Percentiles rank a stretch among this genome's conserved stretches.
phyloP scores from a whole-genome alignment of 257 asterid species.

The Fraxinus pennsylvanica region DNA sequence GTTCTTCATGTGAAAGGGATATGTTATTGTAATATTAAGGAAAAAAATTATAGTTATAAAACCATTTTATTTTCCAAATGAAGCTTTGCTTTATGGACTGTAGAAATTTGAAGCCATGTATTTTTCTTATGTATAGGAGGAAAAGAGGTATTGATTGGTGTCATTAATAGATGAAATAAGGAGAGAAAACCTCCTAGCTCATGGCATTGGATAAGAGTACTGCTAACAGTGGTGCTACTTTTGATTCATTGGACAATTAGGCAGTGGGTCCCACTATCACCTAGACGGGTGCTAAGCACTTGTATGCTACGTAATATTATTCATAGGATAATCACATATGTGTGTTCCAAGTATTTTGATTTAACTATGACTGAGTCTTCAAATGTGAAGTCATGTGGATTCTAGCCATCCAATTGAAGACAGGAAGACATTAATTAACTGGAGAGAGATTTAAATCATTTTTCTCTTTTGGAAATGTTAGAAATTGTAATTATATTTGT shows the following conservation, averaged over 20 bases:
- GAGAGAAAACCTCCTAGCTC: neutral
- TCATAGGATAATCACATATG: neutral
- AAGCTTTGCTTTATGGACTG: neutral
- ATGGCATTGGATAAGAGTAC: neutral
- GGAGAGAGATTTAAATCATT: too few relatives aligned
- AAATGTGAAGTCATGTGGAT: neutral
- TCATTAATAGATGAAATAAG: neutral
- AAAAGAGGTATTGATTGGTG: neutral
- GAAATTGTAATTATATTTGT: too few relatives aligned
- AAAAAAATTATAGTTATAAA: neutral
- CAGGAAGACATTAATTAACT: too few relatives aligned
- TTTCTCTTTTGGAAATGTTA: too few relatives aligned
- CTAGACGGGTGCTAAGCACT: too few relatives aligned
- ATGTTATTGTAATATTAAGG: neutral
- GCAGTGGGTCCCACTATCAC: too few relatives aligned
- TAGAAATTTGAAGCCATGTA: constrained; percentile 4
- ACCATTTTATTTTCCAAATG: constrained; percentile 15
- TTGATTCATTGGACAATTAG: too few relatives aligned
- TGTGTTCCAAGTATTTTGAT: neutral
- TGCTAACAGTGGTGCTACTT: too few relatives aligned
- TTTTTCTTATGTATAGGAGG: neutral
- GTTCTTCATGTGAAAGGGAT: constrained; percentile 36
- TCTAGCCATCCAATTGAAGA: neutral
- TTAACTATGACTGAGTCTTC: neutral
- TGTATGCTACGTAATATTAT: too few relatives aligned